A percentile compares a stretch with the other conserved stretches of the same genome.
Conservation (phyloP, 2,329 filamentous ascomycete species). For the Fusarium fujikuroi region DNA sequence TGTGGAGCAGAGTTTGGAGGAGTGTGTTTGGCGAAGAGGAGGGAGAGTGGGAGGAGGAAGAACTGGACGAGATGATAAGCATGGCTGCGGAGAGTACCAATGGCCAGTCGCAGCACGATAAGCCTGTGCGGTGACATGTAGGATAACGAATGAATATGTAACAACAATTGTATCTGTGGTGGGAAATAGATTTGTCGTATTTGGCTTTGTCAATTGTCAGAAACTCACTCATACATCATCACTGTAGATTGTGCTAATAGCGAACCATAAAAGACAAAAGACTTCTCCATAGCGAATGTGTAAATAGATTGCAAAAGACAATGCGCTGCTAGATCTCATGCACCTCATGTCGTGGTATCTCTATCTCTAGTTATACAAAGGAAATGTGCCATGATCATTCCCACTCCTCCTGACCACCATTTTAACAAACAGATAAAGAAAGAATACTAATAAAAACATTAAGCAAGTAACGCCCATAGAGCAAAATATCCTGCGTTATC, state of each 20-base stretch:
- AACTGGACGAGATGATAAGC: slow-evolving; percentile 54
- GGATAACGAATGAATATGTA: slow-evolving; percentile 36
- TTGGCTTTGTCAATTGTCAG: slow-evolving; percentile 10
- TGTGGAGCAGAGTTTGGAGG: slow-evolving; percentile 86
- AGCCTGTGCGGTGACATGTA: slow-evolving; percentile 31
- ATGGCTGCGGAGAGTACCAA: slow-evolving; percentile 48
- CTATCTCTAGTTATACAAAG: slow-evolving; percentile 47
- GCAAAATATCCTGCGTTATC: slow-evolving; percentile 26
- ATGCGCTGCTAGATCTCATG: slow-evolving; percentile 28
- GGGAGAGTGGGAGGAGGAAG: slow-evolving; percentile 68
- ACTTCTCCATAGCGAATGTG: neutral
- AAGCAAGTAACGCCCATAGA: slow-evolving; percentile 23
- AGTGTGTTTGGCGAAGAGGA: slow-evolving; percentile 71
- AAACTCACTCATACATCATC: slow-evolving; percentile 27
- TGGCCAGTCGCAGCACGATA: slow-evolving; percentile 22
- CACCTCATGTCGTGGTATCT: slow-evolving; percentile 40
- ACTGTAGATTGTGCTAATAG: slow-evolving; percentile 28
- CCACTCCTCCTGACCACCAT: slow-evolving; percentile 26
- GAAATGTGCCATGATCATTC: slow-evolving; percentile 28
- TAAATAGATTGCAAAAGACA: slow-evolving; percentile 8
- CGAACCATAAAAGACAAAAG: neutral
- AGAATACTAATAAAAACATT: slow-evolving; percentile 25
- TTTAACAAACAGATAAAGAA: slow-evolving; percentile 22
- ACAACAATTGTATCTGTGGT: slow-evolving; percentile 41
- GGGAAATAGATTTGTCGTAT: slow-evolving; percentile 17